phyloP scores from a whole-genome alignment of 352 stramenopile species.

The Pythium biforme region DNA sequence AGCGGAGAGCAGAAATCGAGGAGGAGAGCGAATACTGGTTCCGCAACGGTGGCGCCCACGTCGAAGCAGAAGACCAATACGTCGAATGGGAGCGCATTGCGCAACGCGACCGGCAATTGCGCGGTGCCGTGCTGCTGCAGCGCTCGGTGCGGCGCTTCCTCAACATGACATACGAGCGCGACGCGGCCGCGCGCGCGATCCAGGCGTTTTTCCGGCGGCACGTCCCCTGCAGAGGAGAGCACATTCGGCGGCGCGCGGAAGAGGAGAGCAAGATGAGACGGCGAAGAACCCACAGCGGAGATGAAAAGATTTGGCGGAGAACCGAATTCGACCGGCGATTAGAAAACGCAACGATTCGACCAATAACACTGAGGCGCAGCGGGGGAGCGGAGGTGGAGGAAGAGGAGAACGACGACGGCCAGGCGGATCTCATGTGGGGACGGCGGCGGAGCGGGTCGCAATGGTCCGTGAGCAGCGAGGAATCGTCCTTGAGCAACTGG shows the following conservation, averaged over 20 bases:
- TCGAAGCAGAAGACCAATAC: not conserved
- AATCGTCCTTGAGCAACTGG: not conserved
- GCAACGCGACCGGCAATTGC: constrained; percentile 10
- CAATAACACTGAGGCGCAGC: not conserved
- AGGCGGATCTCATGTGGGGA: constrained; percentile 10
- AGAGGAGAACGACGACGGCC: constrained; percentile 6
- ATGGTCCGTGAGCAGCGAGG: constrained; percentile 3
- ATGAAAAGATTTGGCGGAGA: not conserved
- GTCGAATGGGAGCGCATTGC: constrained; percentile 15
- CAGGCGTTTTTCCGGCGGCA: constrained; percentile 27
- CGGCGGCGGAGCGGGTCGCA: constrained; percentile 1
- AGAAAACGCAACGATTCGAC: constrained; percentile 12
- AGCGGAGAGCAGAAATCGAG: not conserved
- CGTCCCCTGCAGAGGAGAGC: not conserved
- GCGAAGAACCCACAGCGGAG: not conserved
- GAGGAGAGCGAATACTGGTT: not conserved
- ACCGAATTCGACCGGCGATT: not conserved
- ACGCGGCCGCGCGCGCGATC: constrained; percentile 30
- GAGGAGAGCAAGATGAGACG: not conserved
- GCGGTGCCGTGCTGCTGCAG: constrained; percentile 17
- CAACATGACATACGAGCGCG: constrained; percentile 25
- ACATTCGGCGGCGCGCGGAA: not conserved
- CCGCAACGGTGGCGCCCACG: not conserved
- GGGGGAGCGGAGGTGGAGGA: not conserved
- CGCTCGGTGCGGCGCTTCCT: constrained; percentile 29